phyloP scores from a whole-genome alignment of 2,329 filamentous ascomycete genomes.

The Hymenotorrendiella dingleyae region DNA sequence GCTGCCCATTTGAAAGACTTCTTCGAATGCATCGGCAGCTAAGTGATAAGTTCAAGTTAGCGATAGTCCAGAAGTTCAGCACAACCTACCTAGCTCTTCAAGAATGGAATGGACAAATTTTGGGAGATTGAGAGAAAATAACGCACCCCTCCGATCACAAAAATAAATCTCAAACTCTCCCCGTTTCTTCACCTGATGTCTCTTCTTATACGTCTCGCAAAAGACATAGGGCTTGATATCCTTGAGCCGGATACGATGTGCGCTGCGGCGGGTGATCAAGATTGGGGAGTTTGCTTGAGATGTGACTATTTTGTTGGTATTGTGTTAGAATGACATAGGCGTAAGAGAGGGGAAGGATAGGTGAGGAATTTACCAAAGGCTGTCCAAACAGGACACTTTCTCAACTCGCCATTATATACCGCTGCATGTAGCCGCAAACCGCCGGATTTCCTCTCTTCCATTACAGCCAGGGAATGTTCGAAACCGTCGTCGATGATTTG shows the following conservation, averaged over 20 bases:
- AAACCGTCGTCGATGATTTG: conserved; percentile 51
- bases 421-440: conserved; percentile 50
- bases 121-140: not conserved
- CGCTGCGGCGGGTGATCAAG: conserved; percentile 46
- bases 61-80: not conserved
- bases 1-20: conserved; percentile 11
- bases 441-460: conserved; percentile 42
- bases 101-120: not conserved
- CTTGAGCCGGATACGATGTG: conserved; percentile 44
- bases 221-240: conserved; percentile 55
- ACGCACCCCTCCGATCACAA: conserved; percentile 22
- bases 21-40: conserved; percentile 23
- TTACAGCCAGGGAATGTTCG: conserved; percentile 48
- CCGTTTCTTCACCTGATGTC: conserved; percentile 42
- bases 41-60: not conserved
- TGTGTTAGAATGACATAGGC: not conserved
- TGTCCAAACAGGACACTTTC: conserved; percentile 55
- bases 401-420: conserved; percentile 48
- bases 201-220: conserved; percentile 48
- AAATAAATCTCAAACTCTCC: conserved; percentile 30
- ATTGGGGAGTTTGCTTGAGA: conserved; percentile 41
- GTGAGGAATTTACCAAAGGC: conserved; percentile 46
- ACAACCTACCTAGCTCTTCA: not conserved
- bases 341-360: not conserved
- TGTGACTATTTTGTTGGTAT: conserved; percentile 38